A percentile compares a stretch with the other conserved stretches of the same genome.
Evolutionary conservation across 75 land plant species (phyloP).

Genomic region (Adiantum capillusveneris): DNA sequence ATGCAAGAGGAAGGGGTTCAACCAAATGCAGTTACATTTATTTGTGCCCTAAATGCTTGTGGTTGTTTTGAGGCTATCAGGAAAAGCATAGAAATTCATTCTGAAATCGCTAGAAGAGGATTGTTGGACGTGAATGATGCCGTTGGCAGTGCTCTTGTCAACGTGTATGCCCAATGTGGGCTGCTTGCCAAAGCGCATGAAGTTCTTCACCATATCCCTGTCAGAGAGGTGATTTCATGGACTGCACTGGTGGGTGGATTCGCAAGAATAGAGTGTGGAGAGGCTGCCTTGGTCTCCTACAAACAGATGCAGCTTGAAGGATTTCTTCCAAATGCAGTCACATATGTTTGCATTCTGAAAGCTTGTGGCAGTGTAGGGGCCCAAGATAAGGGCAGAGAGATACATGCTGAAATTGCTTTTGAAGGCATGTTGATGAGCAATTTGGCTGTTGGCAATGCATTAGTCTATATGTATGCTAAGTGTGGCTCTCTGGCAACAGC

Average conservation of each 20-base stretch:
- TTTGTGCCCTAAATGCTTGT: conserved; percentile 33
- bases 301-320: conserved; percentile 22
- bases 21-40: conserved; percentile 29
- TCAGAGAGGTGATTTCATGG: conserved; percentile 27
- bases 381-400: conserved; percentile 18
- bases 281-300: conserved; percentile 22
- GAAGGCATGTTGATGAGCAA: conserved; percentile 8
- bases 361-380: conserved; percentile 23
- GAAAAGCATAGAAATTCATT: conserved; percentile 15
- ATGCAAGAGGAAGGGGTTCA: conserved; percentile 17
- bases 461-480: conserved; percentile 11
- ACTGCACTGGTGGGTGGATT: conserved; percentile 30
- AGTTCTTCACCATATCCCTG: conserved; percentile 12
- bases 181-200: conserved; percentile 8
- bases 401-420: conserved; percentile 18
- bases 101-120: conserved; percentile 12
- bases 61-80: background rate
- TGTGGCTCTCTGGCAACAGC: conserved; percentile 9
- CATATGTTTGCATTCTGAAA: conserved; percentile 11
- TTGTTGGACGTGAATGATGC: conserved; percentile 5
- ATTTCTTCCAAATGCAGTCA: conserved; percentile 20
- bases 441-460: conserved; percentile 3
- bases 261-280: conserved; percentile 11
- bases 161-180: conserved; percentile 18
- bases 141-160: conserved; percentile 11